Evolutionary conservation across 2,329 filamentous ascomycete species (phyloP).

Genomic region (Purpureocillium takamizusanense): DNA sequence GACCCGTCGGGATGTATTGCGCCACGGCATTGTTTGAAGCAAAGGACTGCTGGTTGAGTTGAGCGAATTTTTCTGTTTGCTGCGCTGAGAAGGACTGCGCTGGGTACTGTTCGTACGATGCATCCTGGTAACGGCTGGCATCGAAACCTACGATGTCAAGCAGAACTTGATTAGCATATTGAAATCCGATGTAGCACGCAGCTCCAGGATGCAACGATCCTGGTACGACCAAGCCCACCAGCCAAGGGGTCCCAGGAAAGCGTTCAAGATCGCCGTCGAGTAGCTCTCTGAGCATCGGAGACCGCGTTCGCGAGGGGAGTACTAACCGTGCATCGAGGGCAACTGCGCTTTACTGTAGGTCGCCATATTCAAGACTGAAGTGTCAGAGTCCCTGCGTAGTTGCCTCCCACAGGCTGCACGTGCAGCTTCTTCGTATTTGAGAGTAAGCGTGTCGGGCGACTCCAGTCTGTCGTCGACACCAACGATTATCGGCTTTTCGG

Average conservation of each 20-base stretch:
- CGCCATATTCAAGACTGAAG: slow-evolving; percentile 27
- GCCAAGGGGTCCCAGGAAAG: too few relatives aligned
- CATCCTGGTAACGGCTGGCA: slow-evolving; percentile 50
- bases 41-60: slow-evolving; percentile 48
- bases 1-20: slow-evolving; percentile 53
- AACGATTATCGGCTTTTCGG: slow-evolving; percentile 48
- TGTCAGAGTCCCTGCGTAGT: slow-evolving; percentile 47
- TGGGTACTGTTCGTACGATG: slow-evolving; percentile 43
- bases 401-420: slow-evolving; percentile 43
- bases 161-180: too few relatives aligned
- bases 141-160: slow-evolving; percentile 40
- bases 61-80: slow-evolving; percentile 39
- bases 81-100: slow-evolving; percentile 36
- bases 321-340: slow-evolving; percentile 76
- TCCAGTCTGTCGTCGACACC: slow-evolving; percentile 45
- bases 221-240: too few relatives aligned
- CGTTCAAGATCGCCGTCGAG: too few relatives aligned
- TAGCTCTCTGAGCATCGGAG: too few relatives aligned
- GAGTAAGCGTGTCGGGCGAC: slow-evolving; percentile 47
- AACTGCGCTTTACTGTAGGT: slow-evolving; percentile 68
- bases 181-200: too few relatives aligned
- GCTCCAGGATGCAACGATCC: too few relatives aligned
- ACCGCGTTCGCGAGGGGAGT: background rate
- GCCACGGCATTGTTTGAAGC: slow-evolving; percentile 54
- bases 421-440: slow-evolving; percentile 48